A percentile compares a stretch with the other conserved stretches of the same genome.
Conservation (phyloP, 257 asterid species). For the Prunella vulgaris region DNA sequence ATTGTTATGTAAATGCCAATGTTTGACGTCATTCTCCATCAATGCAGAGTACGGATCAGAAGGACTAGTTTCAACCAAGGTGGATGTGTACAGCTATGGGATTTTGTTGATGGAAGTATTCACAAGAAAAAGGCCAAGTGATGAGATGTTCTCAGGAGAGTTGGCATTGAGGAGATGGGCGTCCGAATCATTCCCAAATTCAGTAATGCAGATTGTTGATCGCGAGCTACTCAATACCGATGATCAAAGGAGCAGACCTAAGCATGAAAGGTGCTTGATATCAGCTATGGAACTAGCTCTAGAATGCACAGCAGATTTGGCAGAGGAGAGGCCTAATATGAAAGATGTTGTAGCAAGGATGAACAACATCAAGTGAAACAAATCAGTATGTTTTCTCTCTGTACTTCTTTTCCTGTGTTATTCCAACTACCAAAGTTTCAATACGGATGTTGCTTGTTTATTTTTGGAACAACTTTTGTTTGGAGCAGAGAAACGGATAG, state of each 20-base stretch:
- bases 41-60: background rate
- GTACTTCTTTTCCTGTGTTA: too few relatives aligned
- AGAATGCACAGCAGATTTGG: background rate
- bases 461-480: background rate
- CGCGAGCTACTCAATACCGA: background rate
- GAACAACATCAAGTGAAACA: background rate
- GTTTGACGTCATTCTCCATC: too few relatives aligned
- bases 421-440: too few relatives aligned
- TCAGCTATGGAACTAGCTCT: background rate
- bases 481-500: background rate
- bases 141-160: slow-evolving; percentile 3
- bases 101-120: background rate
- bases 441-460: background rate
- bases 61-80: background rate
- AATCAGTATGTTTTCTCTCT: too few relatives aligned
- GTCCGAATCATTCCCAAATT: background rate
- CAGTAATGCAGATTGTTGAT: slow-evolving; percentile 2
- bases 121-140: background rate
- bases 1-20: too few relatives aligned
- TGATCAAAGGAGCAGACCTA: background rate
- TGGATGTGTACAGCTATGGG: background rate
- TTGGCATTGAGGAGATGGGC: background rate
- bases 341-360: background rate
- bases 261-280: background rate
- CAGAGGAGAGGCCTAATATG: background rate